Evolutionary conservation across 1,139 yeast species (phyloP).

Genomic region (Kodamaea fungicola): DNA sequence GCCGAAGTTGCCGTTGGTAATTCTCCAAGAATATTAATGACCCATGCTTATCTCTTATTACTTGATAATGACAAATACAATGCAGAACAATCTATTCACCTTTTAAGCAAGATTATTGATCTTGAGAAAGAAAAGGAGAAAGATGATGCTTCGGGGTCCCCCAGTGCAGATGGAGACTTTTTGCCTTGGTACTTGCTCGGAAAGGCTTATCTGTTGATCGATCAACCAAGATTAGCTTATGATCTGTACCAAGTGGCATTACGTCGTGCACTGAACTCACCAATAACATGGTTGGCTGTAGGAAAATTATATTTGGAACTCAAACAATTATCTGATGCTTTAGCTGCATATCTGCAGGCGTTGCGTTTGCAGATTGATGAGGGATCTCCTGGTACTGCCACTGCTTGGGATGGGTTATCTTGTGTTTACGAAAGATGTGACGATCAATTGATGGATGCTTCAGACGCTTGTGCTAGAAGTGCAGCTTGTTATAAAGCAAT

Average conservation of each 20-base stretch:
- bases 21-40: conserved; percentile 40
- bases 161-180: conserved; percentile 39
- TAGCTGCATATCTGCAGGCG: conserved; percentile 67
- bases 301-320: conserved; percentile 58
- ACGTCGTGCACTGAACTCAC: conserved; percentile 50
- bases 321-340: conserved; percentile 60
- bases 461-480: conserved; percentile 56
- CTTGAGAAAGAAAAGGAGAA: conserved; percentile 22
- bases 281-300: conserved; percentile 64
- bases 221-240: conserved; percentile 51
- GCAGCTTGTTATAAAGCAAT: conserved; percentile 47
- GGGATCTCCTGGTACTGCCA: conserved; percentile 48
- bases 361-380: conserved; percentile 50
- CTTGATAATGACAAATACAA: conserved; percentile 22
- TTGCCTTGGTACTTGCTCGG: conserved; percentile 60
- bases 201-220: conserved; percentile 45
- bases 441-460: conserved; percentile 56
- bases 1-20: conserved; percentile 45
- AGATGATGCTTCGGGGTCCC: conserved; percentile 12
- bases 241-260: conserved; percentile 57
- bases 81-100: conserved; percentile 31
- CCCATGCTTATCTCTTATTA: conserved; percentile 46
- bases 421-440: conserved; percentile 66
- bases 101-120: conserved; percentile 34
- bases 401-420: conserved; percentile 64